Evolutionary conservation across 2,329 filamentous ascomycete species (phyloP).

Genomic region (Ophiognomonia clavigignenti-juglandacearum): DNA sequence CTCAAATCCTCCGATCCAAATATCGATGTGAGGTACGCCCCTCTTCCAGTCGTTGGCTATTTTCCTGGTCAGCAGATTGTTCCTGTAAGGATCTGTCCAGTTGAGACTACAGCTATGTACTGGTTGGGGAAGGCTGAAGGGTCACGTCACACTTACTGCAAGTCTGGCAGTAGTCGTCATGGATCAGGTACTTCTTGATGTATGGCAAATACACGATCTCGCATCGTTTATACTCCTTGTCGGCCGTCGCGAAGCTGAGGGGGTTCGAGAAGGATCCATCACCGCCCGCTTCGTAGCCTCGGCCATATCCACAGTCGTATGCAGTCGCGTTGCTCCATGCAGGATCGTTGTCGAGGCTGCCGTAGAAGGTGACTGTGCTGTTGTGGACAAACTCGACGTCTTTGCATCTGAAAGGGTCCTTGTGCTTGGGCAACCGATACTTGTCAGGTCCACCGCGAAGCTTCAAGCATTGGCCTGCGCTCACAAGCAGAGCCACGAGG

Average conservation of each 20-base stretch:
- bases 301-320: slow-evolving; percentile 17
- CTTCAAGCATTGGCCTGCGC: too few relatives aligned
- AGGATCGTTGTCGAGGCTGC: slow-evolving; percentile 34
- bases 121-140: too few relatives aligned
- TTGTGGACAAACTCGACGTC: background rate
- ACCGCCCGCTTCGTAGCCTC: slow-evolving; percentile 32
- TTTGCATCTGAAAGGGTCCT: too few relatives aligned
- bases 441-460: too few relatives aligned
- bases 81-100: too few relatives aligned
- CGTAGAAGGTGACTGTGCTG: slow-evolving; percentile 33
- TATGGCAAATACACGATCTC: slow-evolving; percentile 41
- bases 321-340: slow-evolving; percentile 27
- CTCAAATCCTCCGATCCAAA: slow-evolving; percentile 31
- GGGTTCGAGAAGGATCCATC: slow-evolving; percentile 36
- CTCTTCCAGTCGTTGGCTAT: too few relatives aligned
- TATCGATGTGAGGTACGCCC: slow-evolving; percentile 30
- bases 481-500: too few relatives aligned
- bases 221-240: slow-evolving; percentile 34
- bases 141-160: too few relatives aligned
- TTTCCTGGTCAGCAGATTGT: too few relatives aligned
- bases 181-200: slow-evolving; percentile 36
- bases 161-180: slow-evolving; percentile 21
- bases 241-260: slow-evolving; percentile 36
- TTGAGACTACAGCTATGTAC: too few relatives aligned
- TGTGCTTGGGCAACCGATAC: too few relatives aligned